Evolutionary conservation across 768 basidiomycete genomes (phyloP).

Genomic region (Termitomyces sp.): DNA sequence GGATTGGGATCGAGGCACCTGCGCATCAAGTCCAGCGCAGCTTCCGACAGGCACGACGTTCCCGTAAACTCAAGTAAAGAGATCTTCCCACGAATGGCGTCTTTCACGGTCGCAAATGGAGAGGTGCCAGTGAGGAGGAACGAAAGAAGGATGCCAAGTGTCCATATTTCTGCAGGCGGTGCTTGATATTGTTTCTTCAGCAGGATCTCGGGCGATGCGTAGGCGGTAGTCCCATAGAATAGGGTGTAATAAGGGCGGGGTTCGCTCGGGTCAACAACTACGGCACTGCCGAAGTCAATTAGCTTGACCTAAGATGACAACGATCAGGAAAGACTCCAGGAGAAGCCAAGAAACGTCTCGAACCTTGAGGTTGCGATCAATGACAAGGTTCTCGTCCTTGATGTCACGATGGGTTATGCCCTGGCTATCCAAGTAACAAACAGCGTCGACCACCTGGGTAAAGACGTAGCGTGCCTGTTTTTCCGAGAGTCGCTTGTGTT

Average conservation of each 20-base stretch:
- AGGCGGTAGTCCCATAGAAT: constrained; percentile 94
- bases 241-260: constrained; percentile 65
- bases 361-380: constrained; percentile 70
- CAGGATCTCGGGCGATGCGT: constrained; percentile 93
- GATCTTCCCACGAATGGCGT: constrained; percentile 66
- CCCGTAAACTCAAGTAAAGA: constrained; percentile 39
- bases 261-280: constrained; percentile 58
- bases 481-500: constrained; percentile 75
- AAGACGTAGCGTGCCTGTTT: constrained; percentile 78
- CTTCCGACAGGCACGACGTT: constrained; percentile 31
- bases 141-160: constrained; percentile 89
- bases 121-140: constrained; percentile 91
- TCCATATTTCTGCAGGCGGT: constrained; percentile 95
- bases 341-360: constrained; percentile 5
- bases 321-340: neutral
- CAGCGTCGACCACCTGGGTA: constrained; percentile 81
- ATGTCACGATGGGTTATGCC: constrained; percentile 95
- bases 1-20: constrained; percentile 86
- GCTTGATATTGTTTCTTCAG: constrained; percentile 86
- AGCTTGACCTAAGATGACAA: constrained; percentile 66
- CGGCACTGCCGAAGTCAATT: constrained; percentile 93
- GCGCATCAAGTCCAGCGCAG: constrained; percentile 58
- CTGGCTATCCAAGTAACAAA: constrained; percentile 71
- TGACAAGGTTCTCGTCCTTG: constrained; percentile 93
- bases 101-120: constrained; percentile 85